Percentiles rank a stretch among this genome's conserved stretches.
phyloP scores from a whole-genome alignment of 2,329 filamentous ascomycete species.

The Penicillium sp. region DNA sequence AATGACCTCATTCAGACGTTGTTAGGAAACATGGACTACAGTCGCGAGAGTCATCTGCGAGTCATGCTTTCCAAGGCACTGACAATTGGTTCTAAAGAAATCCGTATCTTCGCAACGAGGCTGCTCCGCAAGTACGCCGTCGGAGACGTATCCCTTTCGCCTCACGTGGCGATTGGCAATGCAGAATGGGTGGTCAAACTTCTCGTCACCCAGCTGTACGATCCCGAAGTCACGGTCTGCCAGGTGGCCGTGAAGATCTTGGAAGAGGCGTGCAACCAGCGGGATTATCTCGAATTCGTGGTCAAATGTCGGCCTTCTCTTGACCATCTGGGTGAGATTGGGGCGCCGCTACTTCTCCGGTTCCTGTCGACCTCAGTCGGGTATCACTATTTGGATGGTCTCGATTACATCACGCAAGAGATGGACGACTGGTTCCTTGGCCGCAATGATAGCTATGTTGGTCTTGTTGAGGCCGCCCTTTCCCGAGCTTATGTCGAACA shows the following conservation, averaged over 20 bases:
- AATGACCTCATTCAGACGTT: slow-evolving; percentile 88
- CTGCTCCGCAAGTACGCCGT: slow-evolving; percentile 82
- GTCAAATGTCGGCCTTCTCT: slow-evolving; percentile 92
- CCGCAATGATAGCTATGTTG: slow-evolving; percentile 92
- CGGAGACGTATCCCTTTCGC: slow-evolving; percentile 45
- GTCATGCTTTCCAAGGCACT: slow-evolving; percentile 91
- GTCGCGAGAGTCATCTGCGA: slow-evolving; percentile 78
- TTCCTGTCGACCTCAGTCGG: slow-evolving; percentile 95
- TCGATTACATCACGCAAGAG: slow-evolving; percentile 98
- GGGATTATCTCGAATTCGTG: slow-evolving; percentile 86
- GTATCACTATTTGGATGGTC: slow-evolving; percentile 92
- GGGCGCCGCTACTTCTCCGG: slow-evolving; percentile 82
- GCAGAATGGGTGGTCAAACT: slow-evolving; percentile 95
- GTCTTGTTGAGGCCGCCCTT: slow-evolving; percentile 90
- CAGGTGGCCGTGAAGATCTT: slow-evolving; percentile 94
- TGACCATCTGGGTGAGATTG: slow-evolving; percentile 94
- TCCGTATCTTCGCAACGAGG: slow-evolving; percentile 85
- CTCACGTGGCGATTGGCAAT: slow-evolving; percentile 52
- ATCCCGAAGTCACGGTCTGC: slow-evolving; percentile 94
- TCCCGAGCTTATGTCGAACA: slow-evolving; percentile 69
- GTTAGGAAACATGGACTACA: slow-evolving; percentile 88
- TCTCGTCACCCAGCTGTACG: slow-evolving; percentile 96
- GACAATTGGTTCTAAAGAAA: slow-evolving; percentile 84
- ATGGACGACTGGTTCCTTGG: slow-evolving; percentile 99
- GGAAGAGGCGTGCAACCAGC: slow-evolving; percentile 94